Base-by-base conservation (phyloP, 352 stramenopile species). In the Phytophthora pseudosyringae region DNA sequence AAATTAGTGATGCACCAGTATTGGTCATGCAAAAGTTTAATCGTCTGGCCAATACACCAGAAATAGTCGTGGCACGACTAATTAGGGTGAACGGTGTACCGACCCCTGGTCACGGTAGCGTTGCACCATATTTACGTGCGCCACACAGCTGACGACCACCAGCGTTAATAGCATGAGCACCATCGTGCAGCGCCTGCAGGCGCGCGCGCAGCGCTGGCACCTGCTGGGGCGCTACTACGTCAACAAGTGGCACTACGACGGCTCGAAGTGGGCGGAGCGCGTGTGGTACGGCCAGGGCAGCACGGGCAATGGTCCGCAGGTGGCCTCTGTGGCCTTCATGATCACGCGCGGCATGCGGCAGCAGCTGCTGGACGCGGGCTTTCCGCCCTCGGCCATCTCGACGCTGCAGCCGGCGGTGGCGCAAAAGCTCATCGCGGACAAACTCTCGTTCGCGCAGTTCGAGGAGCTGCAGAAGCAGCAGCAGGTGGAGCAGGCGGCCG, bases 171-270 rank as follows among this genome's bases (percentile, higher is more conserved):
- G n/a, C 36, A 50, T 28, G 31, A 81, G 69, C 32, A 76, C 75
- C 59, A 51, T 77, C 41, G 46, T 86, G 36, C 75, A 60, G 41
- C 68, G 75, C 31, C 67, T 88, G 52, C 69, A 75, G 57, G 52
- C 80, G 39, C 69, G 69, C 13, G 51, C 78, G 47, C 76, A 88
- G 64, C 81, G 80, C 16, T 89, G 79, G 81, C 75, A 89, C 11
- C 73, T 90, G 51, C 68, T 94, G 21, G 77, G 76, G 29, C 81
- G 81, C 40, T 92, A 93, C 67, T 92, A 94, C 71, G 57, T 78
- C 32, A 94, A 94, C 54, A 94, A 91, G 64, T 94, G 86, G 86
- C 86, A 91, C 38, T 94, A 94, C 46, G 81, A 93, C 58, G 83
- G 78, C 16, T 81, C 75, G 43, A 94, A 93, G 56, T 90, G 76